phyloP scores from a whole-genome alignment of 352 stramenopile species.

The Phytophthora crassamura region DNA sequence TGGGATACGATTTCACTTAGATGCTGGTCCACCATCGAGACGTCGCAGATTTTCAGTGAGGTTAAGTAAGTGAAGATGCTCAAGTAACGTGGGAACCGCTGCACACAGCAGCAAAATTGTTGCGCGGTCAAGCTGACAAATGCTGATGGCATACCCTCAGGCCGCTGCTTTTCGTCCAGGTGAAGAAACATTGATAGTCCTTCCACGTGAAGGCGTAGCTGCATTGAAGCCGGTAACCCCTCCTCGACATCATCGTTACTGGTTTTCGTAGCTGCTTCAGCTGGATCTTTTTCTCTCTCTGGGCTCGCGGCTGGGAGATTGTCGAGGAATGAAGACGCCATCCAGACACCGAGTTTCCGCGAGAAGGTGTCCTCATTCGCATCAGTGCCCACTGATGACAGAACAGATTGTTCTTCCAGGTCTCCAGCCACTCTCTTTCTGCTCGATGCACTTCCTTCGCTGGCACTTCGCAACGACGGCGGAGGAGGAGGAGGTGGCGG shows the following conservation, averaged over 20 bases:
- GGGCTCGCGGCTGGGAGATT: conserved; percentile 32
- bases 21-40: conserved; percentile 63
- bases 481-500: conserved; percentile 22
- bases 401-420: conserved; percentile 35
- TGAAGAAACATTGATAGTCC: conserved; percentile 76
- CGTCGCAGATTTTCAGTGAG: conserved; percentile 76
- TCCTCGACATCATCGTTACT: conserved; percentile 37
- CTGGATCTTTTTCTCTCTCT: conserved; percentile 34
- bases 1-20: conserved; percentile 75
- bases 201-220: conserved; percentile 78
- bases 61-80: conserved; percentile 77
- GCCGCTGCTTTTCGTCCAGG: conserved; percentile 46
- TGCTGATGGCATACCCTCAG: conserved; percentile 42
- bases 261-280: conserved; percentile 22
- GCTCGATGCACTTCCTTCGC: conserved; percentile 34
- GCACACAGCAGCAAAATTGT: conserved; percentile 76
- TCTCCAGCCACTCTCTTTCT: conserved; percentile 22
- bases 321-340: conserved; percentile 66
- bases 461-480: conserved; percentile 34
- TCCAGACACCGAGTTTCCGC: conserved; percentile 62
- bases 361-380: conserved; percentile 50
- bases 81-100: conserved; percentile 73
- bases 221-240: conserved; percentile 54
- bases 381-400: conserved; percentile 41
- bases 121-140: conserved; percentile 74